Evolutionary conservation across 139 green algal genomes (phyloP), one percentile per base, ranked within the genome.

Genomic region (Choricystis sp.): DNA sequence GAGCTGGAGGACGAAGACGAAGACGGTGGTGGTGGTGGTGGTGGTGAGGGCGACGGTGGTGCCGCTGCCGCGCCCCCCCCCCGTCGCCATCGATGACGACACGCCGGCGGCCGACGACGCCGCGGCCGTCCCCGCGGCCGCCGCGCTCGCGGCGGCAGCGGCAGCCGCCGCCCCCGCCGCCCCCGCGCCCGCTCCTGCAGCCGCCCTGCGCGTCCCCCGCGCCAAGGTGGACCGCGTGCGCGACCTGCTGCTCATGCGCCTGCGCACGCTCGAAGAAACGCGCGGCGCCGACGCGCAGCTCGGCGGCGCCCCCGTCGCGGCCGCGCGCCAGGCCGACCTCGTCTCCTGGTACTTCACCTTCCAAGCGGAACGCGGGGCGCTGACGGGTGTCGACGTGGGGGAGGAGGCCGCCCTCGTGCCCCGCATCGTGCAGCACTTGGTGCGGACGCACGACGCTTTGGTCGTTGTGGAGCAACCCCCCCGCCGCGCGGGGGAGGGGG

Each of bases 291-390:
- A 69, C 25, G 29, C 64, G 19, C 67, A 70, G 48, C 49, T 59
- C 1, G 77, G 69, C 16, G 31, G 29, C 28, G 66, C 72, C 48
- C 52, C 69, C 56, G 59, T 74, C 1, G 31, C 69, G 23, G 81
- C 81, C 59, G 64, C 84, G 60, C 66, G 56, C 59, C 89, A 96
- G 82, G 61, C 71, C 5, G 80, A 91, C 14, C 78, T 96, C 29
- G 67, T 95, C 48, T 52, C 75, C 56, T 94, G 86, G 83, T 96
- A 95, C 72, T 76, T 94, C 57, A 68, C 85, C n/a, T 71, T 78
- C 23, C 62, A 91, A 66, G 67, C 78, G 21, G 26, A 81, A 29
- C 59, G 60, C 57, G 70, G 71, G 26, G 71, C 56, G 24, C 4
- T 49, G 63, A 28, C 23, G 63, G 78, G 64, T 14, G 57, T 77